Evolutionary conservation across 495 filamentous ascomycete genomes (phyloP), one percentile per base, ranked within the genome.

Genomic region (Aspergillus wentii): DNA sequence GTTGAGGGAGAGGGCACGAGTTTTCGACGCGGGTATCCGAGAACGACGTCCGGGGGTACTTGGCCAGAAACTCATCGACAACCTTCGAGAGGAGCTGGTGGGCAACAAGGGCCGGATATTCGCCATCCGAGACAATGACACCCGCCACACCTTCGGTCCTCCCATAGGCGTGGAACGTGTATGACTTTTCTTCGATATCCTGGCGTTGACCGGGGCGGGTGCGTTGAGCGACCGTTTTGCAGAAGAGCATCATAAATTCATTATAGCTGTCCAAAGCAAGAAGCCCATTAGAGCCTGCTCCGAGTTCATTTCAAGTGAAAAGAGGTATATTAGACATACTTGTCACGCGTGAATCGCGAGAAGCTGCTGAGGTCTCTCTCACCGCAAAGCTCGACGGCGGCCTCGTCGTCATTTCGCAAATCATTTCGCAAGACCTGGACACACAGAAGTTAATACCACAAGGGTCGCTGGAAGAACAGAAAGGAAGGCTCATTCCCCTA

Each of bases 31-130:
- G 34, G 28, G 62, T 71, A 28, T 68, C 71, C 14, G 76, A 72
- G 64, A 78, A 86, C 31, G 75, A 52, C 31, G 76, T 74, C 32
- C 81, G 76, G 9, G 91, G 89, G 64, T 95, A 69, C 40, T 80
- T 72, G 40, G 85, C 68, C 26, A 95, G 74, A 67, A 97, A 98
- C 64, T 98, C 90, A 58, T 97, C 92, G 55, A 91, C 72, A 17
- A 95, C 74, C 62, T 97, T 94, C 43, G 82, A 84, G 31, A 98
- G 82, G 23, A 98, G 77, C 59, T 89, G 85, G 63, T 97, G 92
- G n/a, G 92, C 94, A 6, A 91, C 87, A 1, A 94, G 72, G 18
- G 80, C 76, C 16, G 89, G 89, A 65, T 98, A 98, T 50, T 94
- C 85, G 44, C 87, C 80, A 56, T 91, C 86, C 43, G 79, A 83